Conservation (phyloP, 805 yeast genomes). For the Grigorovia jiainica region DNA sequence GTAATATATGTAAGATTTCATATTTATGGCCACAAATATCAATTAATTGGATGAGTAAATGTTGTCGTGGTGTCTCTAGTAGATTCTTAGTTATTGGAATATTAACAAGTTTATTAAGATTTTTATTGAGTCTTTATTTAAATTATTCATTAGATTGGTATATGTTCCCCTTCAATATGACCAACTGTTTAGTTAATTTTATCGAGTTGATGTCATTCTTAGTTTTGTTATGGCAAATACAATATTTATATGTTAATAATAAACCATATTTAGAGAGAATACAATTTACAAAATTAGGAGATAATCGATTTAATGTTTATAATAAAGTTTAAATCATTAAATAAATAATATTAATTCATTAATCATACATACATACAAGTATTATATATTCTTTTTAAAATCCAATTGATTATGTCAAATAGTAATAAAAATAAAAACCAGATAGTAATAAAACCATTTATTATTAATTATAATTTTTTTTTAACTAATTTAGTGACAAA, state of each 20-base stretch:
- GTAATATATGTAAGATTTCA: constrained; percentile 18
- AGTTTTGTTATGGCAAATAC: constrained; percentile 21
- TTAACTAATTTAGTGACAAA: constrained; percentile 58
- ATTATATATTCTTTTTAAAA: too few species aligned
- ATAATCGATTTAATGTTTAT: too few species aligned
- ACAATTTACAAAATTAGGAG: too few species aligned
- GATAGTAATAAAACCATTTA: too few species aligned
- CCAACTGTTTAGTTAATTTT: constrained; percentile 12
- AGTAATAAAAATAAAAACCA: too few species aligned
- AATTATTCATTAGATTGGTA: background rate
- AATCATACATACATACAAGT: background rate
- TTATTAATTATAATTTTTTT: constrained; percentile 36
- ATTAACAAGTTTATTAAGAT: constrained; percentile 3
- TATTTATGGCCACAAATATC: constrained; percentile 35
- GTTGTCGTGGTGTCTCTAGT: constrained; percentile 25
- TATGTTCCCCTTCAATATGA: constrained; percentile 17
- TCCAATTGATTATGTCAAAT: too few species aligned
- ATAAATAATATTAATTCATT: background rate
- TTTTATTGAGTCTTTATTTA: background rate
- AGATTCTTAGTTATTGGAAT: constrained; percentile 12
- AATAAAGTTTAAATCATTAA: too few species aligned
- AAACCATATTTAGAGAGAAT: constrained; percentile 15
- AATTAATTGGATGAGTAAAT: constrained; percentile 31
- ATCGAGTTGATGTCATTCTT: constrained; percentile 11
- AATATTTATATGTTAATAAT: constrained; percentile 13